Evolutionary conservation across 106 monocot genomes (phyloP), one percentile per base, ranked within the genome.

Genomic region (Alisma plantagoaquatica): DNA sequence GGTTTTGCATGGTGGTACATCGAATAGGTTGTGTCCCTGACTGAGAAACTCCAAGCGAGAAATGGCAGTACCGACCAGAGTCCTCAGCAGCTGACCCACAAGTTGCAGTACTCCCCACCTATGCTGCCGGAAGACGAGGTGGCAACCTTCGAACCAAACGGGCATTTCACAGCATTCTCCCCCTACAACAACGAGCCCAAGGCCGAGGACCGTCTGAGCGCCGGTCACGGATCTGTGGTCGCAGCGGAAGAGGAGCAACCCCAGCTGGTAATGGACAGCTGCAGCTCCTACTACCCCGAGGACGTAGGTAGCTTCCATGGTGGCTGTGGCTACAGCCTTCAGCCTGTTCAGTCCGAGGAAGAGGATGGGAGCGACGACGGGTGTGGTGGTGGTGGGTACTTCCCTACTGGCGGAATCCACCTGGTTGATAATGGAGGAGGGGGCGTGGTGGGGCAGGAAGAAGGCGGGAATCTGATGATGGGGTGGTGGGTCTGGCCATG

Each of bases 351-450:
- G 15, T 70, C 61, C 1, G 68, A 77, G 50, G 80, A 86, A 18
- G 86, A 77, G 19, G 76, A 68, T 3, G 66, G 70, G 35, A 77
- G 77, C 32, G 77, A 77, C 22, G 80, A 77, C 23, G n/a, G n/a
- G n/a, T n/a, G n/a, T n/a, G n/a, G n/a, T n/a, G 77, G 77, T 10
- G 66, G 85, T 32, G 75, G 56, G 56, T 73, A 74, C 41, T 44
- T 59, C 15, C n/a, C n/a, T n/a, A 22, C 55, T 19, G 53, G 32
- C 10, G 49, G n/a, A n/a, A n/a, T n/a, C n/a, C n/a, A n/a, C n/a
- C n/a, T 73, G 49, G 70, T 80, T 18, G 58, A 9, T 29, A 0
- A 27, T 22, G 65, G 45, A 5, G 14, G 54, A 3, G 33, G 46
- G 8, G 25, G 31, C 16, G 26, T 31, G 29, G 70, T n/a, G 31